A percentile compares a stretch with the other conserved stretches of the same genome.
Evolutionary conservation across 2,329 filamentous ascomycete genomes (phyloP).

Genomic region (Penicillium sp.): DNA sequence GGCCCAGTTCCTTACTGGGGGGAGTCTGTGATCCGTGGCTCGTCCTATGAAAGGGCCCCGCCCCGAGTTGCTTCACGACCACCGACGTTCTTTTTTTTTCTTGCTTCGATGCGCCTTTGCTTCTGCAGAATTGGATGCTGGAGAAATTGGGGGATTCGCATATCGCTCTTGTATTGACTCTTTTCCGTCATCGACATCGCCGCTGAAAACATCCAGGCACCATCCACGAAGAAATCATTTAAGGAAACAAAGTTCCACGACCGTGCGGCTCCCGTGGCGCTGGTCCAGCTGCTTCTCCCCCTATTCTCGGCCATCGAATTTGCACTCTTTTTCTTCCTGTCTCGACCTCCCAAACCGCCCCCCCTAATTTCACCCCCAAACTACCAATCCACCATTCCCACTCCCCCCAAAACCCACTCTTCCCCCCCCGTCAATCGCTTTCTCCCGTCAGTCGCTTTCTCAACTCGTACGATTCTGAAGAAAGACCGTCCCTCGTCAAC

Average conservation of each 20-base stretch:
- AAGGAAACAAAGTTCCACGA: background rate
- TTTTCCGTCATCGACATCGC: background rate
- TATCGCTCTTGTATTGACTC: too few species aligned
- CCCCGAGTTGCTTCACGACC: slow-evolving; percentile 16
- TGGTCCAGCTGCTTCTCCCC: background rate
- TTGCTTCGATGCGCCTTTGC: background rate
- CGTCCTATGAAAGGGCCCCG: slow-evolving; percentile 13
- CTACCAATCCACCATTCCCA: background rate
- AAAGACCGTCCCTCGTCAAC: background rate
- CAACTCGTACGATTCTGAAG: background rate
- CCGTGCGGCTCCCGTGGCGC: background rate
- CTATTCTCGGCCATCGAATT: background rate
- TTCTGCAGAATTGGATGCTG: background rate
- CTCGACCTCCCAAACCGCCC: too few species aligned
- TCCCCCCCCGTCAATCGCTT: background rate
- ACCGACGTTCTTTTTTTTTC: background rate
- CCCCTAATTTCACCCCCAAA: too few species aligned
- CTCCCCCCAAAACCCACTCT: background rate
- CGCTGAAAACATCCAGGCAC: background rate
- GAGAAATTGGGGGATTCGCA: background rate
- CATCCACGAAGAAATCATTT: background rate
- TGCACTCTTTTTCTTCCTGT: too few species aligned
- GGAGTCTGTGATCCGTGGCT: slow-evolving; percentile 8
- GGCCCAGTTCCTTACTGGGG: background rate
- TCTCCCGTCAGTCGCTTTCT: background rate